phyloP scores from a whole-genome alignment of 225 moss, liverwort and hornwort genomes.

The Pseudisothecium myosuroides region DNA sequence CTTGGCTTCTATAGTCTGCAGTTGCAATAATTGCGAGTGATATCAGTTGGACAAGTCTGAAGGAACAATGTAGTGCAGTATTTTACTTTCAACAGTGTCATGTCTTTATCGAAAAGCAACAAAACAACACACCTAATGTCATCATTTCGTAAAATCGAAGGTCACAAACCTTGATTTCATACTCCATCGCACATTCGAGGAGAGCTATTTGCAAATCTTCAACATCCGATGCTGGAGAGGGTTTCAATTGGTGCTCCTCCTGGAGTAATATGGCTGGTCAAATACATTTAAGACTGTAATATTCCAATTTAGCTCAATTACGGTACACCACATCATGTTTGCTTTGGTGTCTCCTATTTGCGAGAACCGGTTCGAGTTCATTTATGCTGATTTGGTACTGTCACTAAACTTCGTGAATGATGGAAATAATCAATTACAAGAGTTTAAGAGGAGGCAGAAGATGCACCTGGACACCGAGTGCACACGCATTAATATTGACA shows the following conservation, averaged over 20 bases:
- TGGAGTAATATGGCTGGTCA: not conserved
- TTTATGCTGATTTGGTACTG: not conserved
- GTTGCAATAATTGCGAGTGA: not conserved
- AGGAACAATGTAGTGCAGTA: not conserved
- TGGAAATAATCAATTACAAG: not conserved
- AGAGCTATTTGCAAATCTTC: constrained; percentile 43
- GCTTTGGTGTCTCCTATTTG: not conserved
- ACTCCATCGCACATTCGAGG: constrained; percentile 44
- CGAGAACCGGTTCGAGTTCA: not conserved
- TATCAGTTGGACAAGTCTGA: not conserved
- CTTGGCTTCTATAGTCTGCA: constrained; percentile 36
- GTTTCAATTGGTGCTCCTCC: constrained; percentile 9
- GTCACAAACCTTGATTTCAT: constrained; percentile 32
- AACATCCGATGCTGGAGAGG: constrained; percentile 9
- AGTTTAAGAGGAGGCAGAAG: not conserved
- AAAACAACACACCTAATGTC: not conserved
- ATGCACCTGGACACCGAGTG: constrained; percentile 6
- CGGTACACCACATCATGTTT: not conserved
- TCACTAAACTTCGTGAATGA: not conserved
- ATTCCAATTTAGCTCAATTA: not conserved
- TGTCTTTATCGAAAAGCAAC: not conserved
- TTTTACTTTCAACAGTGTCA: not conserved
- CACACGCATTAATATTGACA: constrained; percentile 20
- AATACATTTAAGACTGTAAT: not conserved
- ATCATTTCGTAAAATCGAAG: not conserved